A percentile compares a stretch with the other conserved stretches of the same genome.
phyloP scores from a whole-genome alignment of 2,329 filamentous ascomycete species.

The Allantophomopsis lycopodina region DNA sequence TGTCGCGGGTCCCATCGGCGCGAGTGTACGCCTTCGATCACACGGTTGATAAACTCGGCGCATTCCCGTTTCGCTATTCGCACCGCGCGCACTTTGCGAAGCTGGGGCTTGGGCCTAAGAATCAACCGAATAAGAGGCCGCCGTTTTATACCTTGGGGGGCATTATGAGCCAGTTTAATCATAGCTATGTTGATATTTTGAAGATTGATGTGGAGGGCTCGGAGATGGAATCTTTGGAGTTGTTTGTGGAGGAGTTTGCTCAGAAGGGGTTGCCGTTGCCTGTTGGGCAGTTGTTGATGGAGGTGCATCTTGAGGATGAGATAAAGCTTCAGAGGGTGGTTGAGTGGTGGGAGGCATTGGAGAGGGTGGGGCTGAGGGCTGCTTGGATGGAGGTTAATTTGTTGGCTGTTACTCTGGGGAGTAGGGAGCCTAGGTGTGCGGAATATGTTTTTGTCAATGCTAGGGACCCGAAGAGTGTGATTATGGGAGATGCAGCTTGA shows the following conservation, averaged over 20 bases:
- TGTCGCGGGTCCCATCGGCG: slow-evolving; percentile 21
- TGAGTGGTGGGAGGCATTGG: slow-evolving; percentile 17
- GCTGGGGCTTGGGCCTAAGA: slow-evolving; percentile 17
- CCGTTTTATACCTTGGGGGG: slow-evolving; percentile 22
- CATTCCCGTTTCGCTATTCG: slow-evolving; percentile 4
- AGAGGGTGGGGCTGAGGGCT: slow-evolving; percentile 15
- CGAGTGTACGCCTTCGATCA: slow-evolving; percentile 26
- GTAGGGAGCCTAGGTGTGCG: slow-evolving; percentile 14
- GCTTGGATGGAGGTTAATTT: slow-evolving; percentile 16
- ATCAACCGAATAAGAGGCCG: slow-evolving; percentile 13
- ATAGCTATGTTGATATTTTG: slow-evolving; percentile 24
- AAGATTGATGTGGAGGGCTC: slow-evolving; percentile 26
- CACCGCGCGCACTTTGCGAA: slow-evolving; percentile 20
- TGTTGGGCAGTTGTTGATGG: slow-evolving; percentile 14
- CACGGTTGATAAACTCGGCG: slow-evolving; percentile 20
- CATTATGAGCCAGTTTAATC: slow-evolving; percentile 23
- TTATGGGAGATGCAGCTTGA: slow-evolving; percentile 6
- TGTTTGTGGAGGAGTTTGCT: slow-evolving; percentile 12
- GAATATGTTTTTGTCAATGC: slow-evolving; percentile 16
- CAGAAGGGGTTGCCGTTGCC: slow-evolving; percentile 6
- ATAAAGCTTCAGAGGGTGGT: slow-evolving; percentile 10
- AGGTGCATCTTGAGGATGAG: slow-evolving; percentile 13
- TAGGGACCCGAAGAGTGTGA: slow-evolving; percentile 10
- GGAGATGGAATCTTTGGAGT: slow-evolving; percentile 19
- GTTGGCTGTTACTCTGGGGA: slow-evolving; percentile 12